Evolutionary conservation across 352 stramenopile species (phyloP).

Genomic region (Hyaloperonospora arabidopsidis): DNA sequence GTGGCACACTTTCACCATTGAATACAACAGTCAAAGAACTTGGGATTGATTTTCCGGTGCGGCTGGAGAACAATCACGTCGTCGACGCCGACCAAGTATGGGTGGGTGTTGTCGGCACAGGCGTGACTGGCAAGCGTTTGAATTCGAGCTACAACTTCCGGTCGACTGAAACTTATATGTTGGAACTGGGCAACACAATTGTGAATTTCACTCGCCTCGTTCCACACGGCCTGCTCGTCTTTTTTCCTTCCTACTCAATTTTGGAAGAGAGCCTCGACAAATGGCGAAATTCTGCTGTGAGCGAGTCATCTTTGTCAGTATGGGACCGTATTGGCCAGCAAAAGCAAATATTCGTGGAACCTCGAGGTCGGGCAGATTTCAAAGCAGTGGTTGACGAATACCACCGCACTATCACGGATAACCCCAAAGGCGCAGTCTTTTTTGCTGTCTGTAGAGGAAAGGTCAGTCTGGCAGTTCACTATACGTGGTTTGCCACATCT

Average conservation of each 20-base stretch:
- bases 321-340: conserved; percentile 71
- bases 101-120: conserved; percentile 88
- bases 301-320: conserved; percentile 48
- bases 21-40: conserved; percentile 95
- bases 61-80: conserved; percentile 97
- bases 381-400: conserved; percentile 77
- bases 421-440: conserved; percentile 88
- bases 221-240: conserved; percentile 95
- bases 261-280: conserved; percentile 82
- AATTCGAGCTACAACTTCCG: conserved; percentile 93
- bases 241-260: conserved; percentile 99
- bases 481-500: neutral
- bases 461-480: conserved; percentile 21
- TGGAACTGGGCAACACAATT: conserved; percentile 95
- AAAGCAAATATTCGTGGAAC: conserved; percentile 77
- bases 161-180: conserved; percentile 89
- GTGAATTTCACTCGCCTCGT: conserved; percentile 91
- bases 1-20: conserved; percentile 95
- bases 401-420: conserved; percentile 59
- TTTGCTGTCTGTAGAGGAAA: conserved; percentile 98
- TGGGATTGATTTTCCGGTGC: conserved; percentile 92
- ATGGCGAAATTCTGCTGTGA: conserved; percentile 51
- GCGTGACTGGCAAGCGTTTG: conserved; percentile 89
- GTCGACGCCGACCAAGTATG: conserved; percentile 87
- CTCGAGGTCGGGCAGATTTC: conserved; percentile 63